Evolutionary conservation across 345 rosid genomes (phyloP).

Genomic region (Clarkia xantiana): DNA sequence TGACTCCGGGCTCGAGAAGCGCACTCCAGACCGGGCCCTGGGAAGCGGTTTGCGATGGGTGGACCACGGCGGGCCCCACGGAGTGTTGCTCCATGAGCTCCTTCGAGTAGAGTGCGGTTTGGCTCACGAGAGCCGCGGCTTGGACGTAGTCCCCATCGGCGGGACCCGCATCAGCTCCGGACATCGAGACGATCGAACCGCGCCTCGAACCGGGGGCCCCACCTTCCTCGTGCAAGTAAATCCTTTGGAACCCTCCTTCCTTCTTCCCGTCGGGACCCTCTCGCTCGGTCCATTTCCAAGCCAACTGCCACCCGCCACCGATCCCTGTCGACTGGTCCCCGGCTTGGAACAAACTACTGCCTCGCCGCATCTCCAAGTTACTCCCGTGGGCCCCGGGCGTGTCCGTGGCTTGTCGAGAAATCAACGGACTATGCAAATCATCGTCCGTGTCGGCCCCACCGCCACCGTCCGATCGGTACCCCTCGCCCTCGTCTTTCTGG

Average conservation of each 20-base stretch:
- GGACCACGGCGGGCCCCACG: constrained; percentile 1
- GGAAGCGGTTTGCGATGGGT: constrained; percentile 2
- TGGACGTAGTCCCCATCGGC: constrained; percentile 23
- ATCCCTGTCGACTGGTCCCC: constrained; percentile 70
- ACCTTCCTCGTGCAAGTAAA: constrained; percentile 39
- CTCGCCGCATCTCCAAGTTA: constrained; percentile 44
- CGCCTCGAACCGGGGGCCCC: constrained; percentile 1
- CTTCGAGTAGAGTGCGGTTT: constrained; percentile 9
- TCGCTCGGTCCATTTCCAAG: constrained; percentile 60
- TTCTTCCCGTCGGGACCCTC: constrained; percentile 57
- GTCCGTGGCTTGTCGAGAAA: constrained; percentile 33
- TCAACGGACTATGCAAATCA: constrained; percentile 18
- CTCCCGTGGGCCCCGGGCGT: constrained; percentile 42
- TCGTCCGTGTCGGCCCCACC: constrained; percentile 13
- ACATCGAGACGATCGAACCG: constrained; percentile 11
- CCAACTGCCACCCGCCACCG: constrained; percentile 96
- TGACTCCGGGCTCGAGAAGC: constrained; percentile 29
- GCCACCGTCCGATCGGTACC: constrained; percentile 1
- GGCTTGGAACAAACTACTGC: constrained; percentile 47
- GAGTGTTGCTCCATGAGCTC: constrained; percentile 6
- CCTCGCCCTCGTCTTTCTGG: constrained; percentile 10
- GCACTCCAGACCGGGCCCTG: constrained; percentile 12
- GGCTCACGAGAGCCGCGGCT: constrained; percentile 27
- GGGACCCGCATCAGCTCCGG: constrained; percentile 23
- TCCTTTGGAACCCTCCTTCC: constrained; percentile 62